Conservation (phyloP, 2,329 filamentous ascomycete genomes). For the Zasmidium cellare region DNA sequence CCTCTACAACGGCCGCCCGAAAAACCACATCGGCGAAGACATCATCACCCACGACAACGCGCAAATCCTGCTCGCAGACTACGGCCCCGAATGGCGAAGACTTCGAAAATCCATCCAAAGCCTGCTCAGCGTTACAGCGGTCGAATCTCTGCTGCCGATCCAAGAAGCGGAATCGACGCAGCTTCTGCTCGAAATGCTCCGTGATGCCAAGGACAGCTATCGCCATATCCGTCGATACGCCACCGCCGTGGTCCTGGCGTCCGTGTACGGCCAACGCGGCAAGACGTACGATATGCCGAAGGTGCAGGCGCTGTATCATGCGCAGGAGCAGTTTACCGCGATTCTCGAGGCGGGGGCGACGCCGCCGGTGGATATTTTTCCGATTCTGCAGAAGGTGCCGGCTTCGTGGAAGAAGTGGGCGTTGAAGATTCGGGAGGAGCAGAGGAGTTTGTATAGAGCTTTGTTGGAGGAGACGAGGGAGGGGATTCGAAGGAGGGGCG, state of each 20-base stretch:
- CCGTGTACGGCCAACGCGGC: background rate
- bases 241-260: background rate
- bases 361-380: background rate
- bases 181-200: background rate
- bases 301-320: background rate
- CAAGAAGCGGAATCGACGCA: background rate
- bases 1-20: background rate
- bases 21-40: background rate
- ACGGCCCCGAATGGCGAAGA: background rate
- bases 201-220: background rate
- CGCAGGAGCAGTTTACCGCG: background rate
- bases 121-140: background rate
- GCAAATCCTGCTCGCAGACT: background rate
- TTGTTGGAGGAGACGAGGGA: background rate
- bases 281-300: background rate
- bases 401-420: background rate
- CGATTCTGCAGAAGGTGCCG: background rate
- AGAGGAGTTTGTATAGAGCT: background rate
- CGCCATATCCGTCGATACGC: background rate
- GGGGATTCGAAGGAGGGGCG: background rate
- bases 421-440: background rate
- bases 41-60: background rate
- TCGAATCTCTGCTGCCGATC: background rate
- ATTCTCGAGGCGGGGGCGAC: background rate
- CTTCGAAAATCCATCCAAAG: background rate